Conservation (phyloP, 371 early-diverging fungal species). For the Polyrhizophydium stewartii region DNA sequence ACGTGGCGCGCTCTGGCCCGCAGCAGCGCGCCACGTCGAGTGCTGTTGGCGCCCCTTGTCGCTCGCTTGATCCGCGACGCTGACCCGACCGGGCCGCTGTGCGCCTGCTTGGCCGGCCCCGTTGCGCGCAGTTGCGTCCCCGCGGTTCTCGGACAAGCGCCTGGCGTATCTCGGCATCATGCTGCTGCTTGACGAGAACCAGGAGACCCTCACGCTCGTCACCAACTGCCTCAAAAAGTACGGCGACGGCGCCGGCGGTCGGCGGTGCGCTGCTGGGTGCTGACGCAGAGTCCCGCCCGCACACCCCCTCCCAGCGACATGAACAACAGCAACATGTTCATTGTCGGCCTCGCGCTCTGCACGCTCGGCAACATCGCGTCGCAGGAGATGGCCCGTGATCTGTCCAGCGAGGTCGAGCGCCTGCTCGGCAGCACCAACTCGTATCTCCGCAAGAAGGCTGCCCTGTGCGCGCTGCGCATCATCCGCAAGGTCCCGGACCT, state of each 20-base stretch:
- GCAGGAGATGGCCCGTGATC: constrained; percentile 91
- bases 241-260: background rate
- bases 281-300: background rate
- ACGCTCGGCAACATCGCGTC: constrained; percentile 95
- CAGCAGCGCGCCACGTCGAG: no score
- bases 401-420: constrained; percentile 91
- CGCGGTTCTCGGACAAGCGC: constrained; percentile 91
- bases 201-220: constrained; percentile 90
- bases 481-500: constrained; percentile 92
- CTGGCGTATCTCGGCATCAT: constrained; percentile 95
- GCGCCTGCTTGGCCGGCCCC: no score
- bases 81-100: no score
- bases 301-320: constrained; percentile 66
- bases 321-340: constrained; percentile 90
- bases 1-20: no score
- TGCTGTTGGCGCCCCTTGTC: no score
- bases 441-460: constrained; percentile 96
- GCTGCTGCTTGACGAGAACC: constrained; percentile 95
- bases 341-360: constrained; percentile 92
- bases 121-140: constrained; percentile 87
- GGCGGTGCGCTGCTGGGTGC: background rate
- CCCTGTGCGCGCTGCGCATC: constrained; percentile 85
- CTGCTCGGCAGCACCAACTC: constrained; percentile 85
- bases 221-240: constrained; percentile 97
- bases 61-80: no score